phyloP scores from a whole-genome alignment of 1,284 basidiomycete genomes.

The Puccinia coronata region DNA sequence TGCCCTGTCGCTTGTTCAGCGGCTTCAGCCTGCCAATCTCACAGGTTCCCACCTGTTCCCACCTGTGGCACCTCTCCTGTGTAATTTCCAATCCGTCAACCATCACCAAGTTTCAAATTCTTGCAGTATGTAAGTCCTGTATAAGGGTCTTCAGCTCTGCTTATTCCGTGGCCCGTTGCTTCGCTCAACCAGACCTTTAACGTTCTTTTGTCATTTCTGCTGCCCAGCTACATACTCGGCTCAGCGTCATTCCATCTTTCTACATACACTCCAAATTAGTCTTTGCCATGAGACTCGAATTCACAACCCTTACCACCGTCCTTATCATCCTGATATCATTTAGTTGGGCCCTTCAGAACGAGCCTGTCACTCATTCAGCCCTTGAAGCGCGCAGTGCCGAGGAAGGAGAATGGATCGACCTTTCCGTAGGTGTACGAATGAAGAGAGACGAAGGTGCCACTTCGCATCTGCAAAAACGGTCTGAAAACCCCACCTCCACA shows the following conservation, averaged over 20 bases:
- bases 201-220: background rate
- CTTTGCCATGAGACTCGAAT: background rate
- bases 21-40: no score
- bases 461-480: background rate
- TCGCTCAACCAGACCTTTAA: no score
- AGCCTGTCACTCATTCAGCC: background rate
- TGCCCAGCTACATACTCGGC: background rate
- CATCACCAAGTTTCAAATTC: no score
- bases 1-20: no score
- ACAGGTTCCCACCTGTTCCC: no score
- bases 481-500: slow-evolving; percentile 1
- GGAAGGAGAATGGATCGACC: background rate
- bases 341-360: background rate
- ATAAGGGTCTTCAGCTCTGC: no score
- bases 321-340: background rate
- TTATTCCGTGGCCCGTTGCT: no score
- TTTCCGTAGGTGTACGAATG: background rate
- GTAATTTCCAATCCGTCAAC: no score
- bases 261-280: no score
- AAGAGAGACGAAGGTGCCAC: slow-evolving; percentile 2
- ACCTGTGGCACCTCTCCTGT: no score
- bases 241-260: background rate
- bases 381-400: background rate
- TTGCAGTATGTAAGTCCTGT: no score
- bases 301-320: background rate